Base-by-base conservation (phyloP, 2,329 filamentous ascomycete species). In the Alternaria sp. region DNA sequence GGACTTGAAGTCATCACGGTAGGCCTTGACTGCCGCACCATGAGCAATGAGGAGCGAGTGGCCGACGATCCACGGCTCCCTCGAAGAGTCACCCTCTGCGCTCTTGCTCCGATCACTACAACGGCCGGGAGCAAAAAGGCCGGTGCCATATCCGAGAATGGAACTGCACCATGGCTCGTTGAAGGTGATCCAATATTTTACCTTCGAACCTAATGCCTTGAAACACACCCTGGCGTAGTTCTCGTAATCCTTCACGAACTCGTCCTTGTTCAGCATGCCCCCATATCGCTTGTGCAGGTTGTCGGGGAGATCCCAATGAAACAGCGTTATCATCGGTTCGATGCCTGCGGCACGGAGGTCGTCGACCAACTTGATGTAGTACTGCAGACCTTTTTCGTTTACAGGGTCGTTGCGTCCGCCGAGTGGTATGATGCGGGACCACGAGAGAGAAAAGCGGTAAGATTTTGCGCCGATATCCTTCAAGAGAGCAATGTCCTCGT, bases 151-250 rank as follows among this genome's bases (percentile, higher is more conserved):
- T 36, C 92, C 92, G 43, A 95, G 85, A 63, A 95, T 89, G 54
- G 90, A 88, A 65, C 88, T 92, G 81, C 92, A 96, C 89, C 91
- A 95, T 4, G 93, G 93, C 82, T 97, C 92, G 78, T 95, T 95
- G 82, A 94, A 93, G 27, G 92, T 95, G 78, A 94, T 92, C 93
- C 93, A 97, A 80, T 92, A 85, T 83, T 93, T 92, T 73, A 93
- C 92, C 78, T 89, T 90, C 55, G 89, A 86, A 50, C 86, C 85
- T 58, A 96, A 84, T 1, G 89, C 87, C 75, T 90, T 85, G 82
- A 93, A 96, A 71, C 92, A 84, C 48, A 92, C 83, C 63, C 90
- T 88, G 10, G 92, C 90, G 75, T 94, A 97, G 80, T 90, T 82
- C 69, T 90, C 89, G 75, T 89, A 97, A 81, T 97, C 93, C 60